Percentiles rank a stretch among this genome's conserved stretches.
These are phyloP conservation scores for Leccinum arenicola DNA, from an alignment of 768 basidiomycete species.

Conservation along the genomic window DNA sequence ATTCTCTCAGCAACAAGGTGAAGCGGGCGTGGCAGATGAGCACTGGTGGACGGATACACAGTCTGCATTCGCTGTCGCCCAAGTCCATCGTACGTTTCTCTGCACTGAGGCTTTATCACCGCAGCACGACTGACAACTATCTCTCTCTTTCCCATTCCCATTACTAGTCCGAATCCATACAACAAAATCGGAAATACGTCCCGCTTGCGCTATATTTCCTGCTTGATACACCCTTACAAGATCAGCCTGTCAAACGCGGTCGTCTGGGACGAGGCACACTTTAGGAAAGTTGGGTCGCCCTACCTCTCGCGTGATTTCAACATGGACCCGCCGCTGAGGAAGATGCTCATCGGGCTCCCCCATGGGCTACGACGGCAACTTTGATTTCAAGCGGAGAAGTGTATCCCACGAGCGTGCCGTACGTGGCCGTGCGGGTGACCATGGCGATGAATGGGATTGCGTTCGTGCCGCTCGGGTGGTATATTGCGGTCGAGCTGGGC, in stretches of 20 bases:
- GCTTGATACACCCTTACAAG: constrained; percentile 92
- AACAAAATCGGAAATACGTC: constrained; percentile 77
- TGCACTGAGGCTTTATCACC: neutral
- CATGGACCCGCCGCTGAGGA: constrained; percentile 96
- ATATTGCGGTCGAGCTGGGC: constrained; percentile 90
- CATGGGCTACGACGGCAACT: constrained; percentile 87
- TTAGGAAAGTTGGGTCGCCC: constrained; percentile 97
- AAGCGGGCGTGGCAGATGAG: constrained; percentile 19
- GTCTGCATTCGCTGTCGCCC: constrained; percentile 60
- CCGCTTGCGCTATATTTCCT: constrained; percentile 81
- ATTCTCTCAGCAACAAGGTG: constrained; percentile 27
- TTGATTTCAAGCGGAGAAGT: constrained; percentile 87
- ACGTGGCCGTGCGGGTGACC: constrained; percentile 92
- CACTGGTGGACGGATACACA: constrained; percentile 34
- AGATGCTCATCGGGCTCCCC: constrained; percentile 99
- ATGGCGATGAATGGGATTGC: constrained; percentile 91
- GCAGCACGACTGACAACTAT: constrained; percentile 10
- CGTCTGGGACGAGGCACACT: constrained; percentile 99
- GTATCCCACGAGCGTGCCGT: constrained; percentile 86
- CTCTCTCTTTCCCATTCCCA: neutral
- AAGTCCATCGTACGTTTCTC: constrained; percentile 53
- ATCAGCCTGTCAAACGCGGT: constrained; percentile 85
- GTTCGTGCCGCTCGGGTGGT: constrained; percentile 97
- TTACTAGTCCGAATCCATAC: constrained; percentile 64
- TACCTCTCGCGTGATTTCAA: constrained; percentile 99